These are phyloP conservation scores for Eimeria falciformis DNA, from an alignment of 169 alveolate species.

Conservation along the genomic window DNA sequence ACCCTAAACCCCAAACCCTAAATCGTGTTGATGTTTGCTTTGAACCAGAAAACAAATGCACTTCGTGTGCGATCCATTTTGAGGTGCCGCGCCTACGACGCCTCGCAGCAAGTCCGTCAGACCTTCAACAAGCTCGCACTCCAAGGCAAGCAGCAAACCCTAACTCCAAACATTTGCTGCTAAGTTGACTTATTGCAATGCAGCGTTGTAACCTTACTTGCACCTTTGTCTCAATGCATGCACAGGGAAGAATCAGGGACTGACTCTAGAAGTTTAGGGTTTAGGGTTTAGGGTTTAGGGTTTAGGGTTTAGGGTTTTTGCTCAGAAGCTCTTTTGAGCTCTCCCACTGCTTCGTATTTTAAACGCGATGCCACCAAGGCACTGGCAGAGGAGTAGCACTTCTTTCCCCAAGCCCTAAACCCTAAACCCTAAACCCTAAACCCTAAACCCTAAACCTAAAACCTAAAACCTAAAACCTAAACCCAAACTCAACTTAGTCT, in stretches of 20 bases:
- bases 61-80: not conserved
- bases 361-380: not conserved
- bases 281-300: no score
- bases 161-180: no score
- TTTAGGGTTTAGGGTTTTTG: not conserved
- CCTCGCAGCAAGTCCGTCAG: not conserved
- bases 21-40: no score
- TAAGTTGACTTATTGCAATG: no score
- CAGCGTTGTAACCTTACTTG: no score
- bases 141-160: not conserved
- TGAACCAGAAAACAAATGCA: not conserved
- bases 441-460: not conserved
- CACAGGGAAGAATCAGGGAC: no score
- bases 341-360: not conserved
- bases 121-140: not conserved
- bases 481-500: no score
- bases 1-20: no score
- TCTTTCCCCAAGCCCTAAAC: not conserved
- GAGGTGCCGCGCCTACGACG: slow-evolving; percentile 1
- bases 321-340: not conserved
- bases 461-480: no score
- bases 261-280: no score
- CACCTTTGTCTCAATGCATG: no score
- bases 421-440: slow-evolving; percentile 1
- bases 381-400: not conserved